phyloP scores from a whole-genome alignment of 1,284 basidiomycete species.

The Ganoderma boninense region DNA sequence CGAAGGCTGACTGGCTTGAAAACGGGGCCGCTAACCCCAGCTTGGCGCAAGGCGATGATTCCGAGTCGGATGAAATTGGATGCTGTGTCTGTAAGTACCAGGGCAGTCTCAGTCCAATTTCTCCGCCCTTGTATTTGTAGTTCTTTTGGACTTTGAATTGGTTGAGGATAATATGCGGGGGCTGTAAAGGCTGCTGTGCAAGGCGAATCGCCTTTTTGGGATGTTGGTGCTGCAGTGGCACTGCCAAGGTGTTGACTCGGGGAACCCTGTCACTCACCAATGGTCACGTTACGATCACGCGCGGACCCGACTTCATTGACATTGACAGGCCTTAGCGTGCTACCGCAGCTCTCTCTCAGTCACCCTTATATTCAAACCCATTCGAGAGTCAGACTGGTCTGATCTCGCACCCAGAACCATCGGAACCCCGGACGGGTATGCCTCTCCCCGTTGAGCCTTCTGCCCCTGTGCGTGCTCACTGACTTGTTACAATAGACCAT shows the following conservation, averaged over 20 bases:
- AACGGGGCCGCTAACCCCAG: neutral
- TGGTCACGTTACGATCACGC: neutral
- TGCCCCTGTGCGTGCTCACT: neutral
- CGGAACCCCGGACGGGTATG: neutral
- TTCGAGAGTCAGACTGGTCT: neutral
- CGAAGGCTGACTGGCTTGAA: neutral
- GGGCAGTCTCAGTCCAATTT: neutral
- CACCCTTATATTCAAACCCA: neutral
- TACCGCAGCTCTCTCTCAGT: neutral
- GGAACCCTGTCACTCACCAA: neutral
- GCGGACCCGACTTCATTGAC: neutral
- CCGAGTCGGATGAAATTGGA: neutral
- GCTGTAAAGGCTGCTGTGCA: too few relatives aligned
- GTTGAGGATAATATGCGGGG: too few relatives aligned
- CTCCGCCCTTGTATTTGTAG: neutral
- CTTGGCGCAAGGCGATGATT: neutral
- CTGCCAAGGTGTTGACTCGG: neutral
- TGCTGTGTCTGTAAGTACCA: neutral
- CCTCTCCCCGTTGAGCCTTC: neutral
- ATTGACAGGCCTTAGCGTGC: neutral
- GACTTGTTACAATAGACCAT: neutral
- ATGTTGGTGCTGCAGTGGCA: neutral
- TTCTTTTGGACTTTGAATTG: neutral
- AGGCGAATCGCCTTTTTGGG: neutral
- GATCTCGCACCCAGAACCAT: too few relatives aligned